Conservation (phyloP, 2,329 filamentous ascomycete genomes). For the Huntiella moniliformis region DNA sequence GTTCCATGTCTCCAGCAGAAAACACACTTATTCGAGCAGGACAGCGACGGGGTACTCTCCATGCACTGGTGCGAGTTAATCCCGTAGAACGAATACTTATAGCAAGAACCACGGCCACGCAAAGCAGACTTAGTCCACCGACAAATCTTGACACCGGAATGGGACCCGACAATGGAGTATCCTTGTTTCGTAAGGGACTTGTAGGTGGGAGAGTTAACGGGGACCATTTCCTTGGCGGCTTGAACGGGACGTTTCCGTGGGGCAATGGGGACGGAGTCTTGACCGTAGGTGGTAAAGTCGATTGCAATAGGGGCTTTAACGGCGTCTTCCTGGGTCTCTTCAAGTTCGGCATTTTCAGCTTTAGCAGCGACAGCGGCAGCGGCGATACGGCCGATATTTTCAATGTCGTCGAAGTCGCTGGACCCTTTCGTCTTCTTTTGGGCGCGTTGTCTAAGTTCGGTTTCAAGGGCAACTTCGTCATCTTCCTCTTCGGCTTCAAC, state of each 20-base stretch:
- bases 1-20: slow-evolving; percentile 98
- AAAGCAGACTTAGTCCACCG: slow-evolving; percentile 97
- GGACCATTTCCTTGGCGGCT: slow-evolving; percentile 75
- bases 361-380: slow-evolving; percentile 17
- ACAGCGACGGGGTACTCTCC: slow-evolving; percentile 90
- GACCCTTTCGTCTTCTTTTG: slow-evolving; percentile 16
- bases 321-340: background rate
- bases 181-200: slow-evolving; percentile 85
- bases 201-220: slow-evolving; percentile 75
- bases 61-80: slow-evolving; percentile 95
- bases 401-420: slow-evolving; percentile 52
- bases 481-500: slow-evolving; percentile 44
- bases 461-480: slow-evolving; percentile 32
- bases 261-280: slow-evolving; percentile 19
- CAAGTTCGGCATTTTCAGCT: slow-evolving; percentile 12
- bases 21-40: slow-evolving; percentile 95
- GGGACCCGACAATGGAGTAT: slow-evolving; percentile 84
- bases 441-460: slow-evolving; percentile 5
- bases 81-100: slow-evolving; percentile 95
- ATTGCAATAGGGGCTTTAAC: slow-evolving; percentile 41
- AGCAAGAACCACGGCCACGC: slow-evolving; percentile 82
- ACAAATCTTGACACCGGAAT: slow-evolving; percentile 94
- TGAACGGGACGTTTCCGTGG: slow-evolving; percentile 26
- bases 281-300: slow-evolving; percentile 65
- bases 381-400: slow-evolving; percentile 58